These are phyloP conservation scores for Scopulariopsis brevicaulis DNA, from an alignment of 2,329 filamentous ascomycete species.

Conservation along the genomic window DNA sequence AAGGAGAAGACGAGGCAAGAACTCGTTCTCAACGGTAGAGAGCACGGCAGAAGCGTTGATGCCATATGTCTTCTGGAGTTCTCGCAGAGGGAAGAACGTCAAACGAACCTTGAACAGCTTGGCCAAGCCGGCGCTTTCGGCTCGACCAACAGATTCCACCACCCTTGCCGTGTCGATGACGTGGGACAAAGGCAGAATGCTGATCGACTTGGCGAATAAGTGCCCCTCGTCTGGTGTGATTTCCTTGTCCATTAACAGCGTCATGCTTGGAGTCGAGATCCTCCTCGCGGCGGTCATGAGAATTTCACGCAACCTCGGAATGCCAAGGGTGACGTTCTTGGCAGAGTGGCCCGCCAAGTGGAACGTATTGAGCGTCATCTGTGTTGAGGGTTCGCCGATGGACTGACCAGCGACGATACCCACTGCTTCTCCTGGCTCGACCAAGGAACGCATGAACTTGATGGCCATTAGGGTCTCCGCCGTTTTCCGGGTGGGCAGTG, in stretches of 20 bases:
- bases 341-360: slow-evolving; percentile 97
- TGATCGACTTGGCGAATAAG: slow-evolving; percentile 85
- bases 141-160: slow-evolving; percentile 66
- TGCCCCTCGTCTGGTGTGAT: slow-evolving; percentile 58
- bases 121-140: slow-evolving; percentile 55
- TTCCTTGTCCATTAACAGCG: slow-evolving; percentile 64
- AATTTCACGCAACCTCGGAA: slow-evolving; percentile 92
- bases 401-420: slow-evolving; percentile 96
- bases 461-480: slow-evolving; percentile 79
- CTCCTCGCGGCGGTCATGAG: slow-evolving; percentile 90
- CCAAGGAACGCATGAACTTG: slow-evolving; percentile 84
- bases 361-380: slow-evolving; percentile 99
- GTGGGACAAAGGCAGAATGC: slow-evolving; percentile 70
- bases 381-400: slow-evolving; percentile 91
- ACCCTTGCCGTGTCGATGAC: slow-evolving; percentile 74
- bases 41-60: slow-evolving; percentile 71
- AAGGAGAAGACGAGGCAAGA: slow-evolving; percentile 61
- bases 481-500: slow-evolving; percentile 50
- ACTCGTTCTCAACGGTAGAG: slow-evolving; percentile 65
- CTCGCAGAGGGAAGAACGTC: slow-evolving; percentile 70
- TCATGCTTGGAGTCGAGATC: slow-evolving; percentile 89
- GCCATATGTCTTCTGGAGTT: slow-evolving; percentile 79
- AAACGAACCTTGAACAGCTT: slow-evolving; percentile 79
- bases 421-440: slow-evolving; percentile 92
- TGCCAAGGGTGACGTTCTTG: slow-evolving; percentile 98